Conservation (phyloP, 768 basidiomycete genomes). For the Peribolospora kevripleyi region DNA sequence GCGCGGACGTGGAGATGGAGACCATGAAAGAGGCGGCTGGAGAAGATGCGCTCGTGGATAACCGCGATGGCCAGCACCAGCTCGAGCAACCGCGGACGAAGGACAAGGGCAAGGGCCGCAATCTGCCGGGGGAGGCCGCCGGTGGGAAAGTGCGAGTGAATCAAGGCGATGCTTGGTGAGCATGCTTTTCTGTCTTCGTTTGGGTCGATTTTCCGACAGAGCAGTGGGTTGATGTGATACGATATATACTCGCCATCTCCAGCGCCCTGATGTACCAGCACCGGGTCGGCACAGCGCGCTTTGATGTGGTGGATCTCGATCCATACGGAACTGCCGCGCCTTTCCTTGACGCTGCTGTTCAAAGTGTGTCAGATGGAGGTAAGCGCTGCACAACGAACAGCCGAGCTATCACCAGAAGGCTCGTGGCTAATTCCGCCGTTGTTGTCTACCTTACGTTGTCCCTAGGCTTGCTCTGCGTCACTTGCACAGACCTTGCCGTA, state of each 20-base stretch:
- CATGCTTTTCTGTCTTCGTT: not conserved
- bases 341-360: slow-evolving; percentile 84
- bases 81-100: not conserved
- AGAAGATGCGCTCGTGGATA: not conserved
- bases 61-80: not conserved
- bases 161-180: slow-evolving; percentile 83
- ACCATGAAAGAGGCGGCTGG: not conserved
- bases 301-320: slow-evolving; percentile 91
- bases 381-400: not conserved
- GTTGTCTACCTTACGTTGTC: not conserved
- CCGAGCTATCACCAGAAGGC: not conserved
- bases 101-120: slow-evolving; percentile 12
- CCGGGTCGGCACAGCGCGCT: slow-evolving; percentile 42
- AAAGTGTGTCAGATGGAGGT: slow-evolving; percentile 72
- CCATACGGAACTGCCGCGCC: slow-evolving; percentile 95
- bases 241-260: not conserved
- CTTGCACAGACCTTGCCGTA: slow-evolving; percentile 87
- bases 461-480: slow-evolving; percentile 69
- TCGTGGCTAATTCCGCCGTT: not conserved
- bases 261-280: slow-evolving; percentile 81
- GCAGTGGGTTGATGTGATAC: not conserved
- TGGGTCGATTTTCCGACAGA: not conserved
- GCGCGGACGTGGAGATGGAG: not conserved
- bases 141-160: slow-evolving; percentile 50
- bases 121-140: not conserved